Conservation (phyloP, 2,329 filamentous ascomycete genomes). For the Neobulgaria alba region DNA sequence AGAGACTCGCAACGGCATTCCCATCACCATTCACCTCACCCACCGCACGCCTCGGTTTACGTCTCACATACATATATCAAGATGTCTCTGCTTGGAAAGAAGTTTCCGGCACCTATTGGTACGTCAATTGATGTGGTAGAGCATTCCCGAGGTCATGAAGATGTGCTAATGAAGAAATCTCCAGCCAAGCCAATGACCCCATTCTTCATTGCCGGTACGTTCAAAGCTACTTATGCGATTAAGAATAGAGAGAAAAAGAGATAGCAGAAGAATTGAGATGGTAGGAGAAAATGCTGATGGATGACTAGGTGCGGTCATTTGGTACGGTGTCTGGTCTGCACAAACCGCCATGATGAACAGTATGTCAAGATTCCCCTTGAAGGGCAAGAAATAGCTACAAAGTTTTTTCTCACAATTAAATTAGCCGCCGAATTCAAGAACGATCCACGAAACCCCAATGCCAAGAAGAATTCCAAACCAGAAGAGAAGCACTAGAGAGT, state of each 20-base stretch:
- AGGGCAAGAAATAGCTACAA: neutral
- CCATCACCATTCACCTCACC: conserved; percentile 9
- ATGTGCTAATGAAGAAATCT: conserved; percentile 17
- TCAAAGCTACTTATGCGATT: conserved; percentile 1
- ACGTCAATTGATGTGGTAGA: conserved; percentile 39
- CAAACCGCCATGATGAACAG: conserved; percentile 70
- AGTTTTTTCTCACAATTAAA: conserved; percentile 2
- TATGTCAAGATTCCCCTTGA: conserved; percentile 40
- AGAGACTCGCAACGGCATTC: conserved; percentile 12
- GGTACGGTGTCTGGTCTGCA: conserved; percentile 84
- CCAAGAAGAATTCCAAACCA: conserved; percentile 27
- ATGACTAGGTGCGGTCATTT: conserved; percentile 64
- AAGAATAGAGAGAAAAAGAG: conserved; percentile 1
- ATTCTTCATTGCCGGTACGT: conserved; percentile 91
- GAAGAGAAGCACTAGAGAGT: conserved; percentile 25
- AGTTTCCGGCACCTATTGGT: conserved; percentile 73
- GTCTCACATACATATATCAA: conserved; percentile 38
- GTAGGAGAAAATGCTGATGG: conserved; percentile 12
- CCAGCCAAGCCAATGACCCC: conserved; percentile 84
- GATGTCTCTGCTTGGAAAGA: conserved; percentile 77
- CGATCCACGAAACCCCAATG: conserved; percentile 78
- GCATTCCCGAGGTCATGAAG: conserved; percentile 5
- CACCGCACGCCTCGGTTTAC: conserved; percentile 21
- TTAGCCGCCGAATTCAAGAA: conserved; percentile 93
- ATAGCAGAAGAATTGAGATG: neutral